Evolutionary conservation across 2,329 filamentous ascomycete species (phyloP).

Genomic region (Aaosphaeria pasadenensis): DNA sequence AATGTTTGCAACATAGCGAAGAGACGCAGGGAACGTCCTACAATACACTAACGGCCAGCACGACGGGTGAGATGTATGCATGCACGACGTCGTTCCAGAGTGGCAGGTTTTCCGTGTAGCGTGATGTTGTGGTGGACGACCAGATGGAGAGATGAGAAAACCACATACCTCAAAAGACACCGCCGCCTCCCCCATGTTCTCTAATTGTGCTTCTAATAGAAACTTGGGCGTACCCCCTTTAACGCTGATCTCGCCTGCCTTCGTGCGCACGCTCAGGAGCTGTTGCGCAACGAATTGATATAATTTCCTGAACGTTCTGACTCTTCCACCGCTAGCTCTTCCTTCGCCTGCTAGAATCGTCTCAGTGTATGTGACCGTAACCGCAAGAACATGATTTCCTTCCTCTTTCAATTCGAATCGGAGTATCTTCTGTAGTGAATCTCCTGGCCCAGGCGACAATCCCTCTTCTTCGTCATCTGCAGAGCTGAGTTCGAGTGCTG

Average conservation of each 20-base stretch:
- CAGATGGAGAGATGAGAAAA: not conserved
- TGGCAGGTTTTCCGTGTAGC: no score
- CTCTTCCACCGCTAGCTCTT: constrained; percentile 56
- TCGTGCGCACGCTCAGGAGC: constrained; percentile 85
- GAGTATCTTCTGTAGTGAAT: constrained; percentile 77
- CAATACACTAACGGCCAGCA: no score
- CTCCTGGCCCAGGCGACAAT: constrained; percentile 52
- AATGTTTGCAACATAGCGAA: no score
- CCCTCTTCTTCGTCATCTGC: constrained; percentile 40
- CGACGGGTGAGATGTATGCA: no score
- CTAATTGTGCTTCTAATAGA: constrained; percentile 88
- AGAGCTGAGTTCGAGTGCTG: constrained; percentile 57
- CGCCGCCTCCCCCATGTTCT: constrained; percentile 84
- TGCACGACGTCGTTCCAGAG: no score
- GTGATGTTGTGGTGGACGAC: not conserved
- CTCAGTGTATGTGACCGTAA: constrained; percentile 93
- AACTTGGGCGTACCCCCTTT: constrained; percentile 52
- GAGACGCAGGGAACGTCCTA: no score
- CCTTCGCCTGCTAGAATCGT: constrained; percentile 55
- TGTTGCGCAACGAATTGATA: constrained; percentile 96
- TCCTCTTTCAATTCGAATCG: constrained; percentile 89
- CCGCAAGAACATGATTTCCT: constrained; percentile 87
- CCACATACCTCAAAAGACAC: constrained; percentile 69
- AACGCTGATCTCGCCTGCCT: constrained; percentile 64
- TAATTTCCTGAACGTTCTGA: constrained; percentile 86